Percentiles rank a stretch among this genome's conserved stretches.
Conservation (phyloP, 208 protist genomes). For the Lotmaria passim region DNA sequence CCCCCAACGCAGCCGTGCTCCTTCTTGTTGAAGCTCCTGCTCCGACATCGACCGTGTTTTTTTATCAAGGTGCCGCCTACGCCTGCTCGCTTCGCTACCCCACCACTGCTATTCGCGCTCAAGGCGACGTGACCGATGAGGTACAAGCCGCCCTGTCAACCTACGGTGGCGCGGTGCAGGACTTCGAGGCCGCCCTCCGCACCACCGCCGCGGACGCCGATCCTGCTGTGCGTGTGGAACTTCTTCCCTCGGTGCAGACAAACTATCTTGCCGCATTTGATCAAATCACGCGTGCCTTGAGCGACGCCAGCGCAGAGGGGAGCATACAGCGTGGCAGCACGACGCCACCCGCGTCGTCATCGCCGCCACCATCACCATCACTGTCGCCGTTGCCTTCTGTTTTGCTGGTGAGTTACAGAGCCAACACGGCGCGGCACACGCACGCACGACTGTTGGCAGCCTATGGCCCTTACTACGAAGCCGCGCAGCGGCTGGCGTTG, state of each 20-base stretch:
- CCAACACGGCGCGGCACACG: slow-evolving; percentile 44
- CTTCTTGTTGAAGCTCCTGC: slow-evolving; percentile 70
- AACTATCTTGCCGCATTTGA: slow-evolving; percentile 70
- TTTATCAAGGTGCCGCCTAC: slow-evolving; percentile 78
- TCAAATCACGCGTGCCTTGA: slow-evolving; percentile 42
- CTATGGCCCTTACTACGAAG: slow-evolving; percentile 71
- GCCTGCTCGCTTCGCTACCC: slow-evolving; percentile 30
- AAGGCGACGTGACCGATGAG: slow-evolving; percentile 11
- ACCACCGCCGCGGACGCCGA: slow-evolving; percentile 1
- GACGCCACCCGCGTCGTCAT: no score
- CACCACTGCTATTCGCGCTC: slow-evolving; percentile 28
- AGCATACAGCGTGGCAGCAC: no score
- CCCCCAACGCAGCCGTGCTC: slow-evolving; percentile 32
- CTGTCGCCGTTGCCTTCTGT: slow-evolving; percentile 40
- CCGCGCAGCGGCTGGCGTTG: slow-evolving; percentile 44
- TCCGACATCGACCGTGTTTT: slow-evolving; percentile 57
- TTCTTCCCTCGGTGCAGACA: slow-evolving; percentile 52
- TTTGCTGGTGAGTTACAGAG: slow-evolving; percentile 69
- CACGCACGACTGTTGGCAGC: slow-evolving; percentile 70
- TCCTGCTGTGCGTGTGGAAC: slow-evolving; percentile 14
- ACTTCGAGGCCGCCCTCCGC: slow-evolving; percentile 15
- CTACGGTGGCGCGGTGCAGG: slow-evolving; percentile 12
- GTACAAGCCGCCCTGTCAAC: neutral
- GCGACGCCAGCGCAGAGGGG: slow-evolving; percentile 9
- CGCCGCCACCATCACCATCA: neutral